Conservation (phyloP, 306 rosid species). For the Arachis hypogaea region DNA sequence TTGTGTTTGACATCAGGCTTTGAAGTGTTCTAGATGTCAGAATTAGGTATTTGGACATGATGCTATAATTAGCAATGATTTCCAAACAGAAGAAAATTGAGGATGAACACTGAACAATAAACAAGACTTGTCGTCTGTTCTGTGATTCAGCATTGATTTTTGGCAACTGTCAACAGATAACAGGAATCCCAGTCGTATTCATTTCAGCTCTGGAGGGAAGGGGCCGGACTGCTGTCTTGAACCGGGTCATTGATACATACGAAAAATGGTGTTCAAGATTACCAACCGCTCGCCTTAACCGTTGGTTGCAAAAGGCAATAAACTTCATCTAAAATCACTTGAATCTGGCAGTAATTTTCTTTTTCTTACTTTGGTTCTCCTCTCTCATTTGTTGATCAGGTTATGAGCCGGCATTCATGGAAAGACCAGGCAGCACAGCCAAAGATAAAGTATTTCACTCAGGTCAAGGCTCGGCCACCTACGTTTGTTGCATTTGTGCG, state of each 20-base stretch:
- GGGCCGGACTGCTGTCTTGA: conserved; percentile 71
- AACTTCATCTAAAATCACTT: conserved; percentile 27
- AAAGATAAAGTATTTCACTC: conserved; percentile 89
- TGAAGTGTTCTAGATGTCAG: conserved; percentile 15
- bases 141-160: conserved; percentile 28
- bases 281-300: conserved; percentile 87
- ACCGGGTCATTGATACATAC: conserved; percentile 71
- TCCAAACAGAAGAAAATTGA: conserved; percentile 12
- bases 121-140: not conserved
- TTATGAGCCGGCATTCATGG: conserved; percentile 99
- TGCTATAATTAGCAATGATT: conserved; percentile 16
- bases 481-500: conserved; percentile 87
- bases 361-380: not conserved
- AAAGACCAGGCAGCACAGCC: conserved; percentile 93
- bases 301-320: conserved; percentile 90
- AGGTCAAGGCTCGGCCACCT: conserved; percentile 96
- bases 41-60: conserved; percentile 24
- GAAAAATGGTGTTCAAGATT: conserved; percentile 89
- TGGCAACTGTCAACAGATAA: conserved; percentile 59
- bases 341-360: conserved; percentile 28
- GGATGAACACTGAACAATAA: conserved; percentile 10
- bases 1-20: conserved; percentile 10
- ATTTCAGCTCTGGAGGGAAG: conserved; percentile 89
- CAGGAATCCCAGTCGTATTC: conserved; percentile 90
- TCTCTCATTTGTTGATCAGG: conserved; percentile 47